phyloP scores from a whole-genome alignment of 305 asterid species.

The Fraxinus baroniana region DNA sequence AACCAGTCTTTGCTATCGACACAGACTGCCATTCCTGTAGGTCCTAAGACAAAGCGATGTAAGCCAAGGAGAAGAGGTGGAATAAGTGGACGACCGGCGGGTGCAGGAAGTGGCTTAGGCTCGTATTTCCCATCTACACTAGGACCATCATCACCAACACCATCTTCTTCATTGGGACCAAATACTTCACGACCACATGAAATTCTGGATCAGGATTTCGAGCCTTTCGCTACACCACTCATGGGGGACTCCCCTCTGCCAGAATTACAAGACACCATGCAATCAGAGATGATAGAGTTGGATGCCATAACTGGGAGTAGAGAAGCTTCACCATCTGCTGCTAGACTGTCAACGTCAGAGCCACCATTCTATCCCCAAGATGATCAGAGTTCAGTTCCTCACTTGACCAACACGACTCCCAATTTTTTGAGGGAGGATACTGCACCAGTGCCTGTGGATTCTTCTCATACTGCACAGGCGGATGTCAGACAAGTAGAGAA shows the following conservation, averaged over 20 bases:
- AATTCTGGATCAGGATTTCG: slow-evolving; percentile 39
- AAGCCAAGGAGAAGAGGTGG: slow-evolving; percentile 60
- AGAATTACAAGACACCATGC: slow-evolving; percentile 51
- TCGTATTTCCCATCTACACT: slow-evolving; percentile 37
- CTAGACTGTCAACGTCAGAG: slow-evolving; percentile 39
- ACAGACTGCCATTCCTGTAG: slow-evolving; percentile 37
- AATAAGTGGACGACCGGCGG: slow-evolving; percentile 36
- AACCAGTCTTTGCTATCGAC: slow-evolving; percentile 35
- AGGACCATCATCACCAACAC: slow-evolving; percentile 42
- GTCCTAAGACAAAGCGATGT: slow-evolving; percentile 54
- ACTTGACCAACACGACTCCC: slow-evolving; percentile 22
- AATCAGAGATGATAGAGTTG: slow-evolving; percentile 63
- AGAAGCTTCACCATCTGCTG: slow-evolving; percentile 54
- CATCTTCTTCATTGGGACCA: slow-evolving; percentile 46
- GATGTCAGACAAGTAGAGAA: slow-evolving; percentile 39
- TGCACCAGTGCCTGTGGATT: slow-evolving; percentile 19
- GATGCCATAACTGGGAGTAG: slow-evolving; percentile 63
- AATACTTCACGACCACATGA: slow-evolving; percentile 38
- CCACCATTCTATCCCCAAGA: slow-evolving; percentile 26
- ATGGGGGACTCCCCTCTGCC: slow-evolving; percentile 46
- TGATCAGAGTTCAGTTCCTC: slow-evolving; percentile 25
- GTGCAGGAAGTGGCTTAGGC: slow-evolving; percentile 28
- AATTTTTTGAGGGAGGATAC: slow-evolving; percentile 24
- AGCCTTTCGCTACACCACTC: slow-evolving; percentile 43
- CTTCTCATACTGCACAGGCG: slow-evolving; percentile 10